Conservation (phyloP, 257 asterid genomes). For the Capsicum baccatum region DNA sequence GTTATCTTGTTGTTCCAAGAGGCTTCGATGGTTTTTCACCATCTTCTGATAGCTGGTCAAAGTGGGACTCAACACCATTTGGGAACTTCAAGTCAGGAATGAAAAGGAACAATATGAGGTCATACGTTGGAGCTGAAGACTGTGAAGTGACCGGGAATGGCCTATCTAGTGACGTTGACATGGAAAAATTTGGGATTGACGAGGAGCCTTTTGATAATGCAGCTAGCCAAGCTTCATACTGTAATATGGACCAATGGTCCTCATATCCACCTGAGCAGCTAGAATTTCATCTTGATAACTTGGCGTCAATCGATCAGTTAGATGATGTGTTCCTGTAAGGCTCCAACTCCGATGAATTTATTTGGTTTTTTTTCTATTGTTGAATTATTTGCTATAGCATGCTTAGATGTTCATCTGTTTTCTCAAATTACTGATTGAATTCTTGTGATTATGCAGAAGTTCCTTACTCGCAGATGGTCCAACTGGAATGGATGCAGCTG, state of each 20-base stretch:
- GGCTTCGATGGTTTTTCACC: neutral
- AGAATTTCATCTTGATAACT: slow-evolving; percentile 26
- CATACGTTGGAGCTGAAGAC: neutral
- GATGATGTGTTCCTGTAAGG: slow-evolving; percentile 27
- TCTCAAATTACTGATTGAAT: neutral
- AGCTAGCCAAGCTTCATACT: slow-evolving; percentile 10
- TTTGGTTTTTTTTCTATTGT: neutral
- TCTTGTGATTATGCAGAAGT: slow-evolving; percentile 38
- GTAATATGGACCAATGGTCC: slow-evolving; percentile 22
- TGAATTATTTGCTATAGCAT: neutral
- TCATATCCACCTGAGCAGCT: slow-evolving; percentile 22
- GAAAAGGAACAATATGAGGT: slow-evolving; percentile 25
- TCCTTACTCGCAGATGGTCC: slow-evolving; percentile 46
- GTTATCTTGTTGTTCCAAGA: neutral
- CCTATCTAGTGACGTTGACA: neutral
- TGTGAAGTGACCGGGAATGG: neutral
- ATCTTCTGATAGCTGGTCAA: slow-evolving; percentile 24
- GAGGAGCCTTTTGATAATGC: neutral
- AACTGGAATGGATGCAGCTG: slow-evolving; percentile 31
- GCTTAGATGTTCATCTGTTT: neutral
- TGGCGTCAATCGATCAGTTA: slow-evolving; percentile 24
- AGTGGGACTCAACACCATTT: slow-evolving; percentile 17
- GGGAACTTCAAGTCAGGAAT: slow-evolving; percentile 26
- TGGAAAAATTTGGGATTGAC: neutral
- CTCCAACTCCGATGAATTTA: neutral